Conservation (phyloP, 805 yeast genomes). For the Monosporozyma unispora region DNA sequence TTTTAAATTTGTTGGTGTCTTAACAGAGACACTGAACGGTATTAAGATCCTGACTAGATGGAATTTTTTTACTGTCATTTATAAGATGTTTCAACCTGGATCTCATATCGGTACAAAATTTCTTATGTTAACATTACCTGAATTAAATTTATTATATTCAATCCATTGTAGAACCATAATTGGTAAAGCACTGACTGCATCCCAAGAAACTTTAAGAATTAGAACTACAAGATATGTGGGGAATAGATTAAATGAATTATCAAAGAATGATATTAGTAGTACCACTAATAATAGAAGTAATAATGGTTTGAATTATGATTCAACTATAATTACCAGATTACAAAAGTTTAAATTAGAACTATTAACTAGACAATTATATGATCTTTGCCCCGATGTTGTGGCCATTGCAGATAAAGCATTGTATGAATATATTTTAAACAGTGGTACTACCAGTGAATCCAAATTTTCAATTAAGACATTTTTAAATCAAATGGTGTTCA, state of each 20-base stretch:
- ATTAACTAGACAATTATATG: constrained; percentile 32
- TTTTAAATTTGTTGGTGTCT: constrained; percentile 64
- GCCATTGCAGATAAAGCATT: constrained; percentile 47
- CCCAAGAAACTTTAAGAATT: constrained; percentile 42
- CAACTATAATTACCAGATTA: constrained; percentile 2
- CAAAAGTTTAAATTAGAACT: constrained; percentile 6
- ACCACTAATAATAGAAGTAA: too few species aligned
- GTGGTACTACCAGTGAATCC: constrained; percentile 27
- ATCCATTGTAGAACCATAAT: constrained; percentile 64
- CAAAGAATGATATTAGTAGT: too few species aligned
- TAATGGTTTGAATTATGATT: not conserved
- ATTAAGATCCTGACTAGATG: constrained; percentile 63
- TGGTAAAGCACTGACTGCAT: constrained; percentile 51
- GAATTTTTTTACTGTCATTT: constrained; percentile 75
- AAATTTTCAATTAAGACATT: constrained; percentile 21
- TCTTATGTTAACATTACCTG: constrained; percentile 47
- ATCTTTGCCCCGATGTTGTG: constrained; percentile 47
- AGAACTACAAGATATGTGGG: constrained; percentile 50
- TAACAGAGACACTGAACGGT: constrained; percentile 56
- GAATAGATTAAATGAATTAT: constrained; percentile 14
- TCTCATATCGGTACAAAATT: constrained; percentile 46
- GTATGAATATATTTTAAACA: constrained; percentile 41
- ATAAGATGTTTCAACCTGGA: constrained; percentile 53
- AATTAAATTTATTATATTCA: constrained; percentile 49
- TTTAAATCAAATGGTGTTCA: constrained; percentile 38